Base-by-base conservation (phyloP, 1,284 basidiomycete species). In the Inonotus hispidus region DNA sequence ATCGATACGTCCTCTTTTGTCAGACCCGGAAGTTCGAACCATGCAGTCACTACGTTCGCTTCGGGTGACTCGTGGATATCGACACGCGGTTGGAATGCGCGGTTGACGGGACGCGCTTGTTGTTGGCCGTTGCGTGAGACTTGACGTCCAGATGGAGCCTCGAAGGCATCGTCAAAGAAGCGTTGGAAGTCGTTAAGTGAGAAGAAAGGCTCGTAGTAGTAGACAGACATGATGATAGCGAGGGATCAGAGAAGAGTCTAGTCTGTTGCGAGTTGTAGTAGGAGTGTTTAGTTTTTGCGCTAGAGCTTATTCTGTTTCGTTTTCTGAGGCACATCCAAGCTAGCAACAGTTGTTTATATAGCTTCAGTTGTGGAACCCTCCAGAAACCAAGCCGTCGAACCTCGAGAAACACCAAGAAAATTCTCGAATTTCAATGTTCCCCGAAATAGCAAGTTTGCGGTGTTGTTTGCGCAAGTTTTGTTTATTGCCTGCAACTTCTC, bases 11-110 rank as follows among this genome's bases (percentile, higher is more conserved):
- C 66, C 16, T 78, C 72, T 32, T 76, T 73, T 66, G 71, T 74
- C 54, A 82, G n/a, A 2, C 80, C 79, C 2, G 81, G 79, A 21
- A 82, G 68, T 81, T 81, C 77, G 63, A 81, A 74, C 56, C 43
- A 47, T 6, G 47, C 56, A 4, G 56, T 58, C 13, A 58, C 56
- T 14, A 58, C 16, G 46, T 58, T 58, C 8, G 56, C 25, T 46
- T 58, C 56, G 14, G 56, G 56, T 37, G 56, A 50, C 63, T 81
- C 79, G 61, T 79, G 75, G 1, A 81, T 64, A 63, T 82, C 79
- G 72, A 81, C 75, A 56, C 80, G 80, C 60, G 2, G 23, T 2
- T 25, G 41, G 19, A 41, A 16, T 25, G 19, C 4, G 13, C 58
- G 50, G 10, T 37, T 4, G 11, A 5, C 13, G 49, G 14, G 39